phyloP scores from a whole-genome alignment of 768 basidiomycete species.

The Lactarius sanguifluus region DNA sequence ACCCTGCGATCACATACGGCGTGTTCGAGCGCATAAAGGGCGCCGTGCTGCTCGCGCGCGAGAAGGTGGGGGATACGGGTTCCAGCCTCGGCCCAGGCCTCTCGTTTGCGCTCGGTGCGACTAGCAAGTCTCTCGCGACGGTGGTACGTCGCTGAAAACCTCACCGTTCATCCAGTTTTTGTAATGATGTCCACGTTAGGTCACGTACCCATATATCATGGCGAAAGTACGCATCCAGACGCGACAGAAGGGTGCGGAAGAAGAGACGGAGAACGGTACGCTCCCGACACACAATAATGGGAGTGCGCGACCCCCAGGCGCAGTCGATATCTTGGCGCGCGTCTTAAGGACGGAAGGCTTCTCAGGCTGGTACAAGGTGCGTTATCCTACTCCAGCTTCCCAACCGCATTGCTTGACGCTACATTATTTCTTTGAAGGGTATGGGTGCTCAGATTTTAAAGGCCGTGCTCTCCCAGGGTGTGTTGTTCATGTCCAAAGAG shows the following conservation, averaged over 20 bases:
- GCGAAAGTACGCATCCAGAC: constrained; percentile 96
- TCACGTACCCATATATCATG: constrained; percentile 95
- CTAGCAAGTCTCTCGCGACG: constrained; percentile 94
- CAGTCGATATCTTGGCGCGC: constrained; percentile 69
- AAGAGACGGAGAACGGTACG: constrained; percentile 42
- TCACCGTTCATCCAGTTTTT: neutral
- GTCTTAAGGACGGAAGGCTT: constrained; percentile 79
- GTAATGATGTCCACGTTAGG: constrained; percentile 44
- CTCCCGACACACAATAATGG: constrained; percentile 39
- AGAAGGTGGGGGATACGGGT: constrained; percentile 39
- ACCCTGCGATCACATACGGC: constrained; percentile 98
- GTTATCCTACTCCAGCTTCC: constrained; percentile 30
- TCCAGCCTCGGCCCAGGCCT: constrained; percentile 73
- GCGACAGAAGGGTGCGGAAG: constrained; percentile 59
- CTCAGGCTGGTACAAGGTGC: constrained; percentile 92
- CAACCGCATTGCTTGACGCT: neutral
- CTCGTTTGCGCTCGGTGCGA: constrained; percentile 84
- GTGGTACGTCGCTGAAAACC: constrained; percentile 55
- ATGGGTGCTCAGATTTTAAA: constrained; percentile 97
- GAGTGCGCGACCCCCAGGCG: constrained; percentile 49
- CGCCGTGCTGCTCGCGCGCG: constrained; percentile 57
- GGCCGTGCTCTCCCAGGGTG: constrained; percentile 91
- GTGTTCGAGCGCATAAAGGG: constrained; percentile 89
- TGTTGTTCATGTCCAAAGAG: constrained; percentile 97
- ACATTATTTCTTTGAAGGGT: constrained; percentile 52